Percentiles rank a stretch among this genome's conserved stretches.
Conservation (phyloP, 2,329 filamentous ascomycete genomes). For the Elsinoe fawcettii region DNA sequence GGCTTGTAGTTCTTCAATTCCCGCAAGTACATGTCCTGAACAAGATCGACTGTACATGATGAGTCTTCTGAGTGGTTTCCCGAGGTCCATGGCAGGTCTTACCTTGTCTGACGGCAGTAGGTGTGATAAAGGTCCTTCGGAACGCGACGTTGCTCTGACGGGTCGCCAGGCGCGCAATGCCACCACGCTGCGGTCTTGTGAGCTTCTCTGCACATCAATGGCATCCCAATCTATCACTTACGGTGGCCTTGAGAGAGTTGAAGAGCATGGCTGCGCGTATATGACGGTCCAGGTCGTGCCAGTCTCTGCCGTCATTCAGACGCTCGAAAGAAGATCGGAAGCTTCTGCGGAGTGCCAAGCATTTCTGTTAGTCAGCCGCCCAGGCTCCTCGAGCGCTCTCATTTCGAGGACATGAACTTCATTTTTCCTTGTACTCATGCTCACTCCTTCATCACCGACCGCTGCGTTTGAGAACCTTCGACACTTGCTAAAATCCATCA, state of each 20-base stretch:
- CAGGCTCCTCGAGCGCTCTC: background rate
- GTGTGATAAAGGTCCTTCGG: slow-evolving; percentile 57
- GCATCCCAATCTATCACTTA: slow-evolving; percentile 29
- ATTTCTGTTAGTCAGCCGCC: slow-evolving; percentile 6
- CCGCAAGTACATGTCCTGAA: slow-evolving; percentile 95
- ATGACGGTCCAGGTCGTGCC: background rate
- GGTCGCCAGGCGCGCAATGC: slow-evolving; percentile 53
- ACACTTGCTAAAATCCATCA: slow-evolving; percentile 3
- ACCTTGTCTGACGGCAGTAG: slow-evolving; percentile 55
- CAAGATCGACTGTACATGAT: slow-evolving; percentile 67
- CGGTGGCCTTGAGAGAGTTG: slow-evolving; percentile 55
- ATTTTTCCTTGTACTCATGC: background rate
- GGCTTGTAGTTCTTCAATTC: slow-evolving; percentile 95
- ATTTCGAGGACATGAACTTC: background rate
- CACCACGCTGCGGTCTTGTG: slow-evolving; percentile 46
- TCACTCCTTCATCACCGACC: slow-evolving; percentile 8
- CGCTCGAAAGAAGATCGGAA: slow-evolving; percentile 11
- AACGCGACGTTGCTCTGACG: slow-evolving; percentile 47
- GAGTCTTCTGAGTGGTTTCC: background rate
- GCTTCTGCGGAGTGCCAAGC: slow-evolving; percentile 13
- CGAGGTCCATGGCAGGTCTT: slow-evolving; percentile 27
- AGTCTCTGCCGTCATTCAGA: slow-evolving; percentile 7
- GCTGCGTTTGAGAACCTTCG: slow-evolving; percentile 8
- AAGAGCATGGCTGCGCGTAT: slow-evolving; percentile 45
- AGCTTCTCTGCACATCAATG: slow-evolving; percentile 17